Conservation (phyloP, 441 rosid species). For the Gossypium aridum region DNA sequence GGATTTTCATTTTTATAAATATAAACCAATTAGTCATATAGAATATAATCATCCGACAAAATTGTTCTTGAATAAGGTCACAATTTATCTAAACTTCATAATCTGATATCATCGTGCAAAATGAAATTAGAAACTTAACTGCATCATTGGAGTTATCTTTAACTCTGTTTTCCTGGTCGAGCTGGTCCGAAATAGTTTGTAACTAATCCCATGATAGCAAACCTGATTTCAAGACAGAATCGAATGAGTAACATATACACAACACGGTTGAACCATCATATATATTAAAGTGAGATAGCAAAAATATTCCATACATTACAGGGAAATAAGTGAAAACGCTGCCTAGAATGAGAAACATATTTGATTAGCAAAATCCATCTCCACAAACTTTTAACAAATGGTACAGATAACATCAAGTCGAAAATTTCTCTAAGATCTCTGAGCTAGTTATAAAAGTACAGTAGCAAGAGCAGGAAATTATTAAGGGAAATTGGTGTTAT, state of each 20-base stretch:
- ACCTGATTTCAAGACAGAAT: slow-evolving; percentile 39
- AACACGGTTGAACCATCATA: neutral
- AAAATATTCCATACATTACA: neutral
- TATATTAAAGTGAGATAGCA: neutral
- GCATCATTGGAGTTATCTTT: slow-evolving; percentile 8
- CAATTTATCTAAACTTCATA: neutral
- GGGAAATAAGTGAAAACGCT: neutral
- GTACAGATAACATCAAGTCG: neutral
- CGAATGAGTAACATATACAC: neutral
- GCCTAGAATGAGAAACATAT: neutral
- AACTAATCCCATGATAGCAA: slow-evolving; percentile 91
- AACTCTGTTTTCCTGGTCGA: slow-evolving; percentile 54
- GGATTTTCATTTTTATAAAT: neutral
- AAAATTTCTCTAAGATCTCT: neutral
- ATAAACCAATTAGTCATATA: neutral
- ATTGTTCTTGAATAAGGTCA: neutral
- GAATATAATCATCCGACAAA: neutral
- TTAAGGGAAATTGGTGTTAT: neutral
- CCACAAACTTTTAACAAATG: neutral
- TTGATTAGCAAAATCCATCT: neutral
- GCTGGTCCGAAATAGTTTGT: slow-evolving; percentile 83
- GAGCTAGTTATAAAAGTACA: neutral
- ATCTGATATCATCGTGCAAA: neutral
- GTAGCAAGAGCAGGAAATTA: neutral
- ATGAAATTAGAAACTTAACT: neutral